Percentiles rank a stretch among this genome's conserved stretches.
Conservation (phyloP, 257 asterid species). For the Pogostemon cablin region DNA sequence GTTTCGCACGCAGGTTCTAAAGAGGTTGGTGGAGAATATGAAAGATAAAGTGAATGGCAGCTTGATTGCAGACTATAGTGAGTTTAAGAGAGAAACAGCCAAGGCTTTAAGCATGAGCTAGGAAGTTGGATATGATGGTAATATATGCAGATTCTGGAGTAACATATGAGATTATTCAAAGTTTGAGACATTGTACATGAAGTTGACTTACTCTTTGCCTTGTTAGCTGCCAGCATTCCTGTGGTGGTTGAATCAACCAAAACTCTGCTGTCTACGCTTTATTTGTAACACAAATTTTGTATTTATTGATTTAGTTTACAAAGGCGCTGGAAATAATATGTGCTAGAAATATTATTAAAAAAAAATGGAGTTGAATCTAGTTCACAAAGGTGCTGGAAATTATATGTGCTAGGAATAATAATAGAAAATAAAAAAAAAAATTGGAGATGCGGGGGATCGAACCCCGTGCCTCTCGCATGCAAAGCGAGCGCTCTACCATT, state of each 20-base stretch:
- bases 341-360: too few relatives aligned
- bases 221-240: not conserved
- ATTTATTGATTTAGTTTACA: too few relatives aligned
- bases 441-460: constrained; percentile 88
- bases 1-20: constrained; percentile 57
- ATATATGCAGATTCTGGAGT: too few relatives aligned
- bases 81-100: constrained; percentile 72
- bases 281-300: too few relatives aligned
- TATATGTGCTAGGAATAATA: too few relatives aligned
- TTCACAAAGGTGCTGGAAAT: too few relatives aligned
- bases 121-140: not conserved
- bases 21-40: constrained; percentile 80
- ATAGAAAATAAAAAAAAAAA: not conserved
- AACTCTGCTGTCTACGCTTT: too few relatives aligned
- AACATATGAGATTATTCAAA: not conserved
- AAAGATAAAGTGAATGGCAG: constrained; percentile 75
- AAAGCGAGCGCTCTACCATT: constrained; percentile 99
- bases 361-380: too few relatives aligned
- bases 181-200: constrained; percentile 15
- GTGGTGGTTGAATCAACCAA: not conserved
- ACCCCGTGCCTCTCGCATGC: constrained; percentile 99
- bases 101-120: constrained; percentile 45
- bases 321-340: too few relatives aligned
- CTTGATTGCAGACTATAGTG: constrained; percentile 76
- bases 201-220: not conserved